Base-by-base conservation (phyloP, 139 green algal genomes). In the Gonium pectorale region DNA sequence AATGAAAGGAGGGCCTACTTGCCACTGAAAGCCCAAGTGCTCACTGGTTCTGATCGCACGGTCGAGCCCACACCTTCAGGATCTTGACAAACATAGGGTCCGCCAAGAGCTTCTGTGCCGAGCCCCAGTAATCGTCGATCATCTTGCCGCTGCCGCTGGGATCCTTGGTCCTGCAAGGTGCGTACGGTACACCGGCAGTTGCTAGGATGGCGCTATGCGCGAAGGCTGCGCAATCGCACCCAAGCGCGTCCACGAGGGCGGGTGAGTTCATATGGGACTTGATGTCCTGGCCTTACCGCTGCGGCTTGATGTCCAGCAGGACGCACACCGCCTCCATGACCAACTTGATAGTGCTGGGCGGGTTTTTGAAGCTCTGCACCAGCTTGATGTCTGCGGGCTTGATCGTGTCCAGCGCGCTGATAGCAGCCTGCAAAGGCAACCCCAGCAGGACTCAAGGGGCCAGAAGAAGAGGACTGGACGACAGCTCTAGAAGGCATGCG, bases 361-460 rank as follows among this genome's bases (percentile, higher is more conserved):
- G 94, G 83, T 96, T 97, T 73, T 91, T 91, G 84, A 91, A 91
- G 84, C 88, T 91, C 73, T 91, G 87, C 67, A 91, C 88, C 44
- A 91, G 80, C 84, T 91, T 92, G 86, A 97, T 96, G 86, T 97
- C 94, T 27, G 93, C 92, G 44, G 94, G 89, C 85, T 96, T 97
- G 81, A 97, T 96, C 62, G 94, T 96, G 90, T 97, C 94, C 37
- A 97, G 88, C 11, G 94, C 94, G 17, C 35, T 24, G 40, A 91
- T 81, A 38, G 88, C 88, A n/a, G 77, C 79, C 79, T 83, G 44
- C 13, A 38, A n/a, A n/a, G n/a, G n/a, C n/a, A n/a, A n/a, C n/a
- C n/a, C n/a, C n/a, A n/a, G 54, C 11, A 27, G 54, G 54, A 5
- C 17, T 29, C 15, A 63, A 22, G 54, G 17, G n/a, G n/a, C n/a